Evolutionary conservation across 768 basidiomycete genomes (phyloP).

Genomic region (Asterophora lycoperdoides): DNA sequence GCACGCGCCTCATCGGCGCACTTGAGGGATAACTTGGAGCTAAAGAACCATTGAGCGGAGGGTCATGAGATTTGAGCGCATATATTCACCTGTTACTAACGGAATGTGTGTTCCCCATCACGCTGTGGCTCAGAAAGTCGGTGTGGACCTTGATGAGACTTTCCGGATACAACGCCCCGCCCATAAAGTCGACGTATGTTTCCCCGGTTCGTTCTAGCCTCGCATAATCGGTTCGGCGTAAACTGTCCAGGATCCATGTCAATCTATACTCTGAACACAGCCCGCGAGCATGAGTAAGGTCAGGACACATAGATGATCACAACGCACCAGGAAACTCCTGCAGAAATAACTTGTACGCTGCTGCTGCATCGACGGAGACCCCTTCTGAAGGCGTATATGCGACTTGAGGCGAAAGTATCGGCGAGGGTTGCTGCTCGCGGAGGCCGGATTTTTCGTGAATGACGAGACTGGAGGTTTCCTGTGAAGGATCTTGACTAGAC

Average conservation of each 20-base stretch:
- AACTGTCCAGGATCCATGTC: slow-evolving; percentile 68
- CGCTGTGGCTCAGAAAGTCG: slow-evolving; percentile 58
- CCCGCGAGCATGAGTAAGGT: not conserved
- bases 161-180: slow-evolving; percentile 76
- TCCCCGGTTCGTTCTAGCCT: slow-evolving; percentile 59
- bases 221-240: slow-evolving; percentile 59
- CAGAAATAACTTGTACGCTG: slow-evolving; percentile 49
- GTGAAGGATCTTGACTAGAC: slow-evolving; percentile 32
- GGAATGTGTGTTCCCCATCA: slow-evolving; percentile 84
- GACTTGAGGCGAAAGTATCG: slow-evolving; percentile 18
- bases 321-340: slow-evolving; percentile 34
- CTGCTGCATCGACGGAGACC: slow-evolving; percentile 32
- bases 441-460: slow-evolving; percentile 25
- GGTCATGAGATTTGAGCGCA: slow-evolving; percentile 19
- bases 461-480: slow-evolving; percentile 36
- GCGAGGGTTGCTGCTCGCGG: slow-evolving; percentile 23
- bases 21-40: slow-evolving; percentile 65
- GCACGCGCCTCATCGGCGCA: slow-evolving; percentile 66
- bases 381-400: slow-evolving; percentile 25
- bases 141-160: slow-evolving; percentile 68
- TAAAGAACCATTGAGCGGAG: slow-evolving; percentile 22
- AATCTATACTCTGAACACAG: slow-evolving; percentile 47
- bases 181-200: slow-evolving; percentile 86
- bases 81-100: slow-evolving; percentile 69
- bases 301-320: not conserved